A percentile compares a stretch with the other conserved stretches of the same genome.
Evolutionary conservation across 192 early-diverging fungal genomes (phyloP).

Genomic region (Chytriomyces hyalinus): DNA sequence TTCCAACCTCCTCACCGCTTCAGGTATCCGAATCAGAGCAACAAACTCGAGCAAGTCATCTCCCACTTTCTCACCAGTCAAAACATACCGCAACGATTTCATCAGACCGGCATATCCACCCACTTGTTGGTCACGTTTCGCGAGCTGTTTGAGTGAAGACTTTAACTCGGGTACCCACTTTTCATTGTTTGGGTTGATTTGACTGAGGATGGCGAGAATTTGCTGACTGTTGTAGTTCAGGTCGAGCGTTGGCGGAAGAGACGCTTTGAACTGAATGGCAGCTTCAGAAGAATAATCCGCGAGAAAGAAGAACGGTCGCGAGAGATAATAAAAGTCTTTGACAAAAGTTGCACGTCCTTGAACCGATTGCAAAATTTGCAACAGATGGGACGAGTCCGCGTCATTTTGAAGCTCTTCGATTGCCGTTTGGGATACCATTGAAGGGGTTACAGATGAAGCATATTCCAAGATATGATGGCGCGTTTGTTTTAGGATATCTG

Average conservation of each 20-base stretch:
- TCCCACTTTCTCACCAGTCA: conserved; percentile 41
- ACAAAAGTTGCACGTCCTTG: background rate
- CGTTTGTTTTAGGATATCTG: background rate
- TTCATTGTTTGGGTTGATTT: background rate
- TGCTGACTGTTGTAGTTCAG: background rate
- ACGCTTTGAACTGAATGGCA: background rate
- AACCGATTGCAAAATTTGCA: background rate
- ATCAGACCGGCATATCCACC: conserved; percentile 24
- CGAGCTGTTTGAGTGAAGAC: conserved; percentile 14
- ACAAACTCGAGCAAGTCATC: conserved; percentile 29
- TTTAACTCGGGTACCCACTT: conserved; percentile 35
- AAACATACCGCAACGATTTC: conserved; percentile 36
- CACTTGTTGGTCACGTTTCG: background rate
- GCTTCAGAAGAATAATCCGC: background rate
- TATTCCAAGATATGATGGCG: background rate
- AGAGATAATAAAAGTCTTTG: background rate
- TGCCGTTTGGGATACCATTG: background rate
- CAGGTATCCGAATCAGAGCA: no score
- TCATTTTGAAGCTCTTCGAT: background rate
- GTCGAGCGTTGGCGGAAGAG: background rate
- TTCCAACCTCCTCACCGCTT: no score
- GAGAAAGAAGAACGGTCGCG: background rate
- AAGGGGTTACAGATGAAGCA: background rate
- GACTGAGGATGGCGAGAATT: background rate
- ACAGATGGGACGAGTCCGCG: background rate